Conservation (phyloP, 768 basidiomycete genomes). For the Kwoniella heveanensis region DNA sequence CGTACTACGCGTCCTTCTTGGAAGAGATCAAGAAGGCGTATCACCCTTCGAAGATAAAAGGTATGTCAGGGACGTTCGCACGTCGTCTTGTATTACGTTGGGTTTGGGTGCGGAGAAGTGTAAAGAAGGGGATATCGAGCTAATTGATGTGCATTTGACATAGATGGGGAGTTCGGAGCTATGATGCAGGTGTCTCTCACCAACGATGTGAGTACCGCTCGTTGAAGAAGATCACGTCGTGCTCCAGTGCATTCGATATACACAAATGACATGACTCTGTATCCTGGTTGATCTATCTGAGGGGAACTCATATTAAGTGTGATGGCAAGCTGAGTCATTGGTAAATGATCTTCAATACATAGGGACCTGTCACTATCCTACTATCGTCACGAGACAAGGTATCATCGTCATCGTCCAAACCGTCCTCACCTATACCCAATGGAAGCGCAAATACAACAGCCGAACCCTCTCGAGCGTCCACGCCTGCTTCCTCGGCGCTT, state of each 20-base stretch:
- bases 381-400: conserved; percentile 30
- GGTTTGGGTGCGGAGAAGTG: too few relatives aligned
- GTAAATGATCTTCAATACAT: too few relatives aligned
- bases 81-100: too few relatives aligned
- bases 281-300: too few relatives aligned
- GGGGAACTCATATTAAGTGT: too few relatives aligned
- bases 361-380: conserved; percentile 51
- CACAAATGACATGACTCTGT: too few relatives aligned
- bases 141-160: neutral
- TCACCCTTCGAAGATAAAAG: conserved; percentile 75
- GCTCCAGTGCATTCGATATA: too few relatives aligned
- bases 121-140: conserved; percentile 66
- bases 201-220: conserved; percentile 83
- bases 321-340: too few relatives aligned
- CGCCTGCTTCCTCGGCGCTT: neutral
- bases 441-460: neutral
- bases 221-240: too few relatives aligned
- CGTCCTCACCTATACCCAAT: neutral
- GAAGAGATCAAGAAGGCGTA: conserved; percentile 69
- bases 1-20: conserved; percentile 73
- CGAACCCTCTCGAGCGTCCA: conserved; percentile 1
- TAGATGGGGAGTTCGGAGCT: conserved; percentile 91
- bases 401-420: neutral
- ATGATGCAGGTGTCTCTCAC: conserved; percentile 90
- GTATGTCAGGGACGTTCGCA: conserved; percentile 61